Base-by-base conservation (phyloP, 2,329 filamentous ascomycete genomes). In the Capronia epimyces region DNA sequence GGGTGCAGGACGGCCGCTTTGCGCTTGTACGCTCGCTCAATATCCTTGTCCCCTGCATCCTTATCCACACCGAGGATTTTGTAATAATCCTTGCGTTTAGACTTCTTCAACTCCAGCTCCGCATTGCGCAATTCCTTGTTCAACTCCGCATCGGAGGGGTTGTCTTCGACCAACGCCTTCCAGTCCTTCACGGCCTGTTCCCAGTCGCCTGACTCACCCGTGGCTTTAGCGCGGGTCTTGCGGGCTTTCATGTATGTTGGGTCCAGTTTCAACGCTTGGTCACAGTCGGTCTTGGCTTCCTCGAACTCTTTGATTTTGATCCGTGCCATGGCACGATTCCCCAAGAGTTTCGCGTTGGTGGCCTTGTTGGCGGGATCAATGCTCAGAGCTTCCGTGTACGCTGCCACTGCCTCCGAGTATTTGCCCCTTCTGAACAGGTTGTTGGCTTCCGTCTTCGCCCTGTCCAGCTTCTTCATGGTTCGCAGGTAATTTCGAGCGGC, bases 21-120 rank as follows among this genome's bases (percentile, higher is more conserved):
- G 71, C 93, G 95, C 60, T 91, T 83, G 75, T 98, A 98, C 1
- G 91, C 93, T 74, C 90, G 91, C 79, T 97, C 98, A 75, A 98
- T 93, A 48, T 93, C 82, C 50, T 77, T 77, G 18, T 95, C 89
- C 34, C 80, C 80, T 31, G 89, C 89, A 56, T 90, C 86, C 76
- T 96, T 97, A 51, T 86, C 76, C 7, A 98, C 74, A 4, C 84
- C 87, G 46, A 98, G 81, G 60, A 97, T 95, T 80, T 96, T 96
- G 77, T 98, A 98, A 74, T 95, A 97, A 66, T 98, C 93, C 72
- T 98, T 98, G 56, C 93, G 80, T 72, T 91, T 86, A 68, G 86
- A 87, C 83, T 97, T 97, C 83, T 98, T 98, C 57, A 97, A 75
- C 72, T 98, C 93, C 21, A 96, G 75, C 73, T 98, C 91, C 1